A percentile compares a stretch with the other conserved stretches of the same genome.
phyloP scores from a whole-genome alignment of 1,284 basidiomycete species.

The Pseudozyma sp. region DNA sequence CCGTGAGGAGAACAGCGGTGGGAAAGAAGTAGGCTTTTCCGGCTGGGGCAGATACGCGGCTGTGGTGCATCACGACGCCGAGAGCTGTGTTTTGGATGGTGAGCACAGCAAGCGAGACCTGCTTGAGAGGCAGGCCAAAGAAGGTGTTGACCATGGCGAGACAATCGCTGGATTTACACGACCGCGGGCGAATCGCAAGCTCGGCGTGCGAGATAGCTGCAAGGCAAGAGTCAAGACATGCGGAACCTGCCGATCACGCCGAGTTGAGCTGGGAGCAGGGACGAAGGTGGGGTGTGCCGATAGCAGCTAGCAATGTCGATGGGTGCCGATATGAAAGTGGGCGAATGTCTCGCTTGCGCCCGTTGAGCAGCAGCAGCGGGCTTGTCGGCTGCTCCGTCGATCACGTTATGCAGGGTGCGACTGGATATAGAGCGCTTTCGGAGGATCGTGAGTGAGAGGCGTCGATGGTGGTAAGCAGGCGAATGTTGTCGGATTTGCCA shows the following conservation, averaged over 20 bases:
- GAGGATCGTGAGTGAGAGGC: too few species aligned
- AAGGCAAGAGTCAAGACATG: slow-evolving; percentile 14
- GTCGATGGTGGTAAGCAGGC: too few species aligned
- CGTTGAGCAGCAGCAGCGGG: background rate
- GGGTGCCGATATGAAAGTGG: slow-evolving; percentile 18
- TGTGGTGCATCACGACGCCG: slow-evolving; percentile 70
- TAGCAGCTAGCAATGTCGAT: slow-evolving; percentile 7
- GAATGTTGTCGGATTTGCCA: too few species aligned
- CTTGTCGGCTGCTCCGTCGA: background rate
- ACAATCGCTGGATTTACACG: slow-evolving; percentile 3
- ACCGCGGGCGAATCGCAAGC: slow-evolving; percentile 9
- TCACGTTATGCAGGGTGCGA: background rate
- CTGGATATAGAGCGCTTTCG: too few species aligned
- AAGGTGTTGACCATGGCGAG: slow-evolving; percentile 22
- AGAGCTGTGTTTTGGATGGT: slow-evolving; percentile 81
- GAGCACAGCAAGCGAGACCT: slow-evolving; percentile 82
- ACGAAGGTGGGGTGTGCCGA: background rate
- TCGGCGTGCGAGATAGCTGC: slow-evolving; percentile 1
- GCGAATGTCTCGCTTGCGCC: slow-evolving; percentile 1
- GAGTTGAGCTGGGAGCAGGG: background rate
- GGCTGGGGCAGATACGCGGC: slow-evolving; percentile 79
- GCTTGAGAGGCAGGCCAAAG: slow-evolving; percentile 46
- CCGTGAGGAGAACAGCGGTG: slow-evolving; percentile 89
- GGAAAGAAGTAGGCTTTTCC: slow-evolving; percentile 86
- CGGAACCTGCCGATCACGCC: slow-evolving; percentile 4